Evolutionary conservation across 345 rosid species (phyloP).

Genomic region (Arabidopsis arenosa): DNA sequence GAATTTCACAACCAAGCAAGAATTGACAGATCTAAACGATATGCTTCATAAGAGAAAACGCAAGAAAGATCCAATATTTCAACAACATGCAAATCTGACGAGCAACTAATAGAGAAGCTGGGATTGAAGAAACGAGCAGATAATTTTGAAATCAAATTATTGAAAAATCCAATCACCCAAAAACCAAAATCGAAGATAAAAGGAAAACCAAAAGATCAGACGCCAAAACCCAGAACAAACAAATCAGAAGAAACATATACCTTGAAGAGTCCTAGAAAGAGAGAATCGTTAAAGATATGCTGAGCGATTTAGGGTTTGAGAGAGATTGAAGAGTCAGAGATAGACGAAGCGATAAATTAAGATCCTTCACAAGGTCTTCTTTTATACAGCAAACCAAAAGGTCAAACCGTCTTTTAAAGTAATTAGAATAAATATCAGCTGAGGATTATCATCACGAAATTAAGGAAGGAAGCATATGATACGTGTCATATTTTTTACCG

Average conservation of each 20-base stretch:
- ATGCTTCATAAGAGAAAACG: not conserved
- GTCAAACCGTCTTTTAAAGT: not conserved
- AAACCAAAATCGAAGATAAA: not conserved
- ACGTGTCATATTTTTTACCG: slow-evolving; percentile 8
- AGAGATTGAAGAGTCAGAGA: slow-evolving; percentile 3
- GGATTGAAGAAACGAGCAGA: not conserved
- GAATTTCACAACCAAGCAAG: not conserved
- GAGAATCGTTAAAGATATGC: not conserved
- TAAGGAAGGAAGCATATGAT: not conserved
- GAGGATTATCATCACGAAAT: not conserved
- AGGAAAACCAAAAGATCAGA: not conserved
- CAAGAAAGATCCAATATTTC: not conserved
- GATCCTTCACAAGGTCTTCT: not conserved
- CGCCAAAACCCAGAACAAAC: not conserved
- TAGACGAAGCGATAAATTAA: not conserved
- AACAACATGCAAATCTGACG: not conserved
- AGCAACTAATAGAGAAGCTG: not conserved
- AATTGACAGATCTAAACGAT: not conserved
- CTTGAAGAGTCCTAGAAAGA: slow-evolving; percentile 22
- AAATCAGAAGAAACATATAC: not conserved
- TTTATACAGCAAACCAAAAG: not conserved
- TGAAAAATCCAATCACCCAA: not conserved
- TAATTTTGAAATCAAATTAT: not conserved
- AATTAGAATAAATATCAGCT: not conserved
- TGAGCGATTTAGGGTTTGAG: not conserved